Evolutionary conservation across 768 basidiomycete genomes (phyloP), one percentile per base, ranked within the genome.

Genomic region (Arthromyces matolae): DNA sequence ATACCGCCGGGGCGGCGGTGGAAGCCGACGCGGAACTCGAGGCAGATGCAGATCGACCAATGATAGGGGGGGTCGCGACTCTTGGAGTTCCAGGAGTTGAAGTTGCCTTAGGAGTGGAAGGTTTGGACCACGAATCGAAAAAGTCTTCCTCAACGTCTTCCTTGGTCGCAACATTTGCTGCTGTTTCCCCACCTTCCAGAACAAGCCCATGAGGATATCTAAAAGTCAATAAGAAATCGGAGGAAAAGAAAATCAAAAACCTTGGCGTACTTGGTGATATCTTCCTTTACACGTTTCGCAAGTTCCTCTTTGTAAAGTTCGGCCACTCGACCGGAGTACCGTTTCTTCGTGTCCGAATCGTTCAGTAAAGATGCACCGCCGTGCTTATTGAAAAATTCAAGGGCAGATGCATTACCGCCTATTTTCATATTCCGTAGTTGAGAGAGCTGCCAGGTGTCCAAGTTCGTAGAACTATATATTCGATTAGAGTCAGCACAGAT

Each of bases 341-440:
- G 91, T 62, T 88, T 89, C 75, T 93, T 91, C 13, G 83, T 75
- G 64, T 95, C 91, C 0, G 81, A 67, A 58, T 88, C 85, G 36
- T 60, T 77, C 24, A 94, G 70, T 16, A 93, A 68, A 4, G 80
- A 74, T 3, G 80, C 57, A 9, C 89, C 89, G 4, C 94, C 92
- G 54, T 94, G 86, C 58, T 89, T 91, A 16, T 77, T 84, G 64
- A 95, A 93, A 70, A 93, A 99, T 3, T 94, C 93, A 4, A 76
- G 78, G 3, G 91, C 89, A 16, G 85, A 80, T 8, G 79, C 76
- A 67, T 99, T 99, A 1, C 96, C 96, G 33, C 92, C 95, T 31
- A 91, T 81, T 73, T 98, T 98, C 91, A 99, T 94, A 2, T 82
- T 89, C 27, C 96, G 88, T 38, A 99, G 75, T 70, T 99, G 95